Evolutionary conservation across 148 eudicot species (phyloP).

Genomic region (Talinum fruticosum): DNA sequence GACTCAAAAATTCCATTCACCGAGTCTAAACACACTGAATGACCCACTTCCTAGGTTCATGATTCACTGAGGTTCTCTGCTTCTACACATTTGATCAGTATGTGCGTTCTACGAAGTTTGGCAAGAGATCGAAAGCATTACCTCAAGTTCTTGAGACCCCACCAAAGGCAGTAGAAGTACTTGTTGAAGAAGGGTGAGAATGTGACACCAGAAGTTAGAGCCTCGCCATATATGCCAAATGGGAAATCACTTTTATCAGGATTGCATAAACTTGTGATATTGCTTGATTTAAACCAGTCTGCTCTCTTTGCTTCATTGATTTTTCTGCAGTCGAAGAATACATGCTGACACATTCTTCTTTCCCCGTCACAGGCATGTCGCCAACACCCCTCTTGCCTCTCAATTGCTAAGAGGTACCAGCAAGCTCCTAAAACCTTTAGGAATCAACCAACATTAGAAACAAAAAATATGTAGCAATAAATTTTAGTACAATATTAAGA

Average conservation of each 20-base stretch:
- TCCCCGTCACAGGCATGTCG: slow-evolving; percentile 39
- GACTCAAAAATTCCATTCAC: neutral
- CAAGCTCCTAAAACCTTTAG: slow-evolving; percentile 70
- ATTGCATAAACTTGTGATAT: slow-evolving; percentile 43
- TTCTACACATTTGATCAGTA: neutral
- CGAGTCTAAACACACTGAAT: too few species aligned
- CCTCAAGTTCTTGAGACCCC: slow-evolving; percentile 88
- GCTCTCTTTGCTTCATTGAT: slow-evolving; percentile 32
- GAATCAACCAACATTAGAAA: neutral
- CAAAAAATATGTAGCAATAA: too few species aligned
- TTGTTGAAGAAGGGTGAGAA: slow-evolving; percentile 50
- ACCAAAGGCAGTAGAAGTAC: slow-evolving; percentile 89
- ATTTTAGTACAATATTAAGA: too few species aligned
- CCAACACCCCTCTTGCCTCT: slow-evolving; percentile 82
- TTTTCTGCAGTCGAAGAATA: slow-evolving; percentile 53
- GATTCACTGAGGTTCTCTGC: neutral
- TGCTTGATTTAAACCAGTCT: slow-evolving; percentile 58
- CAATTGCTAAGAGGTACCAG: slow-evolving; percentile 81
- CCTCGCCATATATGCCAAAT: slow-evolving; percentile 68
- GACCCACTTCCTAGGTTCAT: neutral
- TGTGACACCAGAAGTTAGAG: slow-evolving; percentile 42
- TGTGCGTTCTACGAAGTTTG: neutral
- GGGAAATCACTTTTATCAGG: slow-evolving; percentile 34
- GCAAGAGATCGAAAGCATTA: slow-evolving; percentile 4
- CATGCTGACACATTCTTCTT: slow-evolving; percentile 32